These are phyloP conservation scores for Suillus tomentosus DNA, from an alignment of 768 basidiomycete species.

Conservation along the genomic window DNA sequence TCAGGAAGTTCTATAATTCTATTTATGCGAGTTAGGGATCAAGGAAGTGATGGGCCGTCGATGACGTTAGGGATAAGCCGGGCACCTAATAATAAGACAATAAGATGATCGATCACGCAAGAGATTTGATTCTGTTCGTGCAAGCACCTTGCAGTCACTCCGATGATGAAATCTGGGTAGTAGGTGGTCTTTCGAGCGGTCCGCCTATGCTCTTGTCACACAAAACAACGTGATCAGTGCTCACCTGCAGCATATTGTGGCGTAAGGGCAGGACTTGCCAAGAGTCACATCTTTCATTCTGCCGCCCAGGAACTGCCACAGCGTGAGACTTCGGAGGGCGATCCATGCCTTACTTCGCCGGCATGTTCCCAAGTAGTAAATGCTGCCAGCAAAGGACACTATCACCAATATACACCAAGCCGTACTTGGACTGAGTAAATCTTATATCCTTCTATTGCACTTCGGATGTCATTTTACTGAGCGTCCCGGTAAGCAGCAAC, in stretches of 20 bases:
- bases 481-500: not conserved
- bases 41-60: not conserved
- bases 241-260: not conserved
- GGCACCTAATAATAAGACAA: conserved; percentile 6
- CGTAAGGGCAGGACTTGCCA: conserved; percentile 2
- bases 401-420: not conserved
- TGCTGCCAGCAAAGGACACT: not conserved
- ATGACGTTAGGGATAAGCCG: not conserved
- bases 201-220: not conserved
- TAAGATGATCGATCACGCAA: conserved; percentile 1
- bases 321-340: not conserved
- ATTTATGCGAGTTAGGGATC: not conserved
- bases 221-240: not conserved
- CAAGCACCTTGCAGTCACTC: not conserved
- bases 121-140: not conserved
- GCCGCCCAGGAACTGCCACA: conserved; percentile 6
- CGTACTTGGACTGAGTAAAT: not conserved
- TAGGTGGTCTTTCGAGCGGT: too few relatives aligned
- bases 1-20: not conserved
- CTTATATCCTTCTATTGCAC: not conserved
- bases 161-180: not conserved
- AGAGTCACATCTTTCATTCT: conserved; percentile 6
- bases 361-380: conserved; percentile 3
- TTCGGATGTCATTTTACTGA: not conserved
- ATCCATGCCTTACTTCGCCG: conserved; percentile 4